These are phyloP conservation scores for Cordyceps farinosa DNA, from an alignment of 2,329 filamentous ascomycete species.

Conservation along the genomic window DNA sequence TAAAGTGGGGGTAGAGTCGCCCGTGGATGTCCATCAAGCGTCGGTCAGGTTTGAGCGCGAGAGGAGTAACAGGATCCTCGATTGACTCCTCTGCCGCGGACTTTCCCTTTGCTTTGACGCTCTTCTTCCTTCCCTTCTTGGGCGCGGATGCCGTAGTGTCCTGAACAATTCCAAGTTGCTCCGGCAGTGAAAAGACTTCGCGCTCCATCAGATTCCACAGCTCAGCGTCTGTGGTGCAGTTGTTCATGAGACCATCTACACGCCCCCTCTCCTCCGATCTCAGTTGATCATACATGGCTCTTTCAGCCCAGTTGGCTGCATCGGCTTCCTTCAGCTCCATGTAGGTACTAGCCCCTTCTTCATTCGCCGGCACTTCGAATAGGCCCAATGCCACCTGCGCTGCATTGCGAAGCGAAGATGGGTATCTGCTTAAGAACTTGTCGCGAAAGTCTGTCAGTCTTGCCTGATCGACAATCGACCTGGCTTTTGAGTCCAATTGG, in stretches of 20 bases:
- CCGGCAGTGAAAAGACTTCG: conserved; percentile 62
- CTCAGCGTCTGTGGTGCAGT: conserved; percentile 56
- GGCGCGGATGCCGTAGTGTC: neutral
- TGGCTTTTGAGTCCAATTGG: conserved; percentile 19
- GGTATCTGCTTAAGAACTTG: conserved; percentile 37
- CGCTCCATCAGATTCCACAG: conserved; percentile 65
- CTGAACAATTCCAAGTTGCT: conserved; percentile 50
- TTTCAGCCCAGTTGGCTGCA: conserved; percentile 33
- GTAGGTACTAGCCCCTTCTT: conserved; percentile 23
- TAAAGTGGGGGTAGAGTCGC: conserved; percentile 60
- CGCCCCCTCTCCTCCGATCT: conserved; percentile 46
- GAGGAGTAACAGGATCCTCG: neutral
- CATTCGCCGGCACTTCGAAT: conserved; percentile 33
- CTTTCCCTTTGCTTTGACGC: neutral
- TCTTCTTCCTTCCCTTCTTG: conserved; percentile 5
- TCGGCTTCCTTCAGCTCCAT: conserved; percentile 32
- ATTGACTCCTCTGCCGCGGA: neutral
- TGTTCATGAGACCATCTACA: conserved; percentile 52
- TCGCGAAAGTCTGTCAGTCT: conserved; percentile 32
- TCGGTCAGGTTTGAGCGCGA: conserved; percentile 24
- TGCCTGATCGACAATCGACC: conserved; percentile 33
- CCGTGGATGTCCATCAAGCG: conserved; percentile 56
- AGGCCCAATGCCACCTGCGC: conserved; percentile 38
- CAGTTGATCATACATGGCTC: conserved; percentile 33
- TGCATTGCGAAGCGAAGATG: conserved; percentile 36